Conservation (phyloP, 148 eudicot species). For the Arctostaphylos glauca region DNA sequence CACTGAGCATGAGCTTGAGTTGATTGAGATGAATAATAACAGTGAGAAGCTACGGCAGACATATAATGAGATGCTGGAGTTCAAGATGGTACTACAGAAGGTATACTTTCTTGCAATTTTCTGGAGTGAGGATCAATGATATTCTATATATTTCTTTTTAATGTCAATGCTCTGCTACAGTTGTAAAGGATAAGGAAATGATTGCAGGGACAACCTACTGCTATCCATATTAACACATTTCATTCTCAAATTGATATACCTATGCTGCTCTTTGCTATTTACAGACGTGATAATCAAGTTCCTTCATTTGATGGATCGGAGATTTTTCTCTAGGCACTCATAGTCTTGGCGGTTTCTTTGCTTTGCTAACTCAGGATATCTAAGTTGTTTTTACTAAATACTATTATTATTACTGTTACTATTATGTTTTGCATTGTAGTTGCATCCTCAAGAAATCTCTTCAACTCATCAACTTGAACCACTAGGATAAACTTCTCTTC, state of each 20-base stretch:
- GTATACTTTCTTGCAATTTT: constrained; percentile 36
- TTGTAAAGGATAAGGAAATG: constrained; percentile 8
- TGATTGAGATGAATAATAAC: constrained; percentile 85
- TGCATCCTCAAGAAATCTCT: not conserved
- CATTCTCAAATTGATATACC: not conserved
- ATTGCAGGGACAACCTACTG: constrained; percentile 3
- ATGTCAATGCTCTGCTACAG: not conserved
- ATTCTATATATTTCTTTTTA: constrained; percentile 8
- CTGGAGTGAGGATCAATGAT: not conserved
- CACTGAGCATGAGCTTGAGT: constrained; percentile 91
- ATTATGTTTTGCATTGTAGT: not conserved
- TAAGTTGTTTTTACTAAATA: not conserved
- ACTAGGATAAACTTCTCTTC: not conserved
- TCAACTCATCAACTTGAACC: constrained; percentile 1
- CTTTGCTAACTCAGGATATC: not conserved
- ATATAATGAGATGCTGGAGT: constrained; percentile 88
- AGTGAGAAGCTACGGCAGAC: constrained; percentile 79
- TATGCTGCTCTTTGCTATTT: not conserved
- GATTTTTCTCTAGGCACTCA: not conserved
- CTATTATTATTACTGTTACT: not conserved
- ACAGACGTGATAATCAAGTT: not conserved
- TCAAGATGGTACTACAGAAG: constrained; percentile 93
- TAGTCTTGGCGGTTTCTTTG: not conserved
- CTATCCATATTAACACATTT: not conserved
- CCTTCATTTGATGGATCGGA: not conserved